Evolutionary conservation across 2,329 filamentous ascomycete genomes (phyloP).

Genomic region (Ophiocordyceps camponoti-floridani): DNA sequence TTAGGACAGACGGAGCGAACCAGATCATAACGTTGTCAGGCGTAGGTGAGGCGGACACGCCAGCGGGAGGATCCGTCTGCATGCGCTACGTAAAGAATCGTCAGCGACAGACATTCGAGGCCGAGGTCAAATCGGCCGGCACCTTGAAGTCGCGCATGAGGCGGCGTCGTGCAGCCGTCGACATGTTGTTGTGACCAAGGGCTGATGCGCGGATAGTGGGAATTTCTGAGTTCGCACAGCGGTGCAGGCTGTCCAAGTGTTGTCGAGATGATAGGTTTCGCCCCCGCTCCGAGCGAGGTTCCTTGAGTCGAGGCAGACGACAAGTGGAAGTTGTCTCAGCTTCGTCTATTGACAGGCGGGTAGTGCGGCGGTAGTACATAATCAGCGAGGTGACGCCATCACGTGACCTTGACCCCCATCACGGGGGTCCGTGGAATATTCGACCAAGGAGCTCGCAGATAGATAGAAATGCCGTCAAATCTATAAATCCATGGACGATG

Average conservation of each 20-base stretch:
- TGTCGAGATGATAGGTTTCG: neutral
- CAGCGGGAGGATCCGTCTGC: constrained; percentile 95
- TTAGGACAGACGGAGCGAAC: constrained; percentile 27
- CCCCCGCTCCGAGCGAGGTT: neutral
- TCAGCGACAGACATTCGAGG: constrained; percentile 3
- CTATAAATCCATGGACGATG: no score
- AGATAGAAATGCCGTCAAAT: no score
- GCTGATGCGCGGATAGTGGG: no score
- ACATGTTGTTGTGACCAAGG: constrained; percentile 28
- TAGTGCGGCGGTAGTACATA: neutral
- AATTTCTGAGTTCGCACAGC: no score
- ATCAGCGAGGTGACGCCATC: neutral
- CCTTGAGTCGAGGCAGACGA: neutral
- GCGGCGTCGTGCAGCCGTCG: constrained; percentile 83
- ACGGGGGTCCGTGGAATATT: neutral
- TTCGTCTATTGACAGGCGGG: no score
- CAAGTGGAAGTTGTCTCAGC: neutral
- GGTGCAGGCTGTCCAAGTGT: neutral
- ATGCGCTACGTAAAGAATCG: constrained; percentile 49
- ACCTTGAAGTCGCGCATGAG: constrained; percentile 99
- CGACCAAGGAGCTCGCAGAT: no score
- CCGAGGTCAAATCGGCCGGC: constrained; percentile 11
- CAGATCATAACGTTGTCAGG: constrained; percentile 97
- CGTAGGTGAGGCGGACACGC: constrained; percentile 88
- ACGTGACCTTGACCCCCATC: constrained; percentile 1